These are phyloP conservation scores for Phytophthora kernoviae DNA, from an alignment of 352 stramenopile species.

Conservation along the genomic window DNA sequence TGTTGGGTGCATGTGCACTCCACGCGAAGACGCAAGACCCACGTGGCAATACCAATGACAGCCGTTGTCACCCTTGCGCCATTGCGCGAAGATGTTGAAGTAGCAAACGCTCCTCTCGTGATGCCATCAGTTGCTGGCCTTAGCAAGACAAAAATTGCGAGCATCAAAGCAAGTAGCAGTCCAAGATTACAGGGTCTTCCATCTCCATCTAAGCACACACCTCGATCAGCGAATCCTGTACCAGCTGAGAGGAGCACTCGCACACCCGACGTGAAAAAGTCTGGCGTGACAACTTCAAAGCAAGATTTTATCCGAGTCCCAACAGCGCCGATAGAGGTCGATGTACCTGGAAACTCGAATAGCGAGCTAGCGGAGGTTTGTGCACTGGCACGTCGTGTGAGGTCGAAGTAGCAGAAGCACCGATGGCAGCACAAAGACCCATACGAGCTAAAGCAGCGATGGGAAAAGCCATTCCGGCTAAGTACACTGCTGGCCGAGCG, in stretches of 20 bases:
- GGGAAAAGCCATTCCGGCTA: too few relatives aligned
- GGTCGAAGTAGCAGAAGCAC: constrained; percentile 7
- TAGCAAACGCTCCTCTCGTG: neutral
- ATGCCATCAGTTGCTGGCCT: neutral
- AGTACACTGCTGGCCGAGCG: too few relatives aligned
- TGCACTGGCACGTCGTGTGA: constrained; percentile 22
- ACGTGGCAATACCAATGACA: constrained; percentile 69
- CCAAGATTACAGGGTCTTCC: constrained; percentile 11
- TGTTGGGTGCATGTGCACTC: constrained; percentile 82
- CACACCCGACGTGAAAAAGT: neutral
- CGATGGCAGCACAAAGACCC: neutral
- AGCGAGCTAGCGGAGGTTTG: constrained; percentile 21
- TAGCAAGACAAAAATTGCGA: neutral
- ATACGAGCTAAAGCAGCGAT: neutral
- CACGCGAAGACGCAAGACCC: constrained; percentile 55
- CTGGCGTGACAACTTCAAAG: neutral
- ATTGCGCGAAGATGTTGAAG: neutral
- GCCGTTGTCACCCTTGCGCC: constrained; percentile 10
- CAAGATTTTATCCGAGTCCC: constrained; percentile 4
- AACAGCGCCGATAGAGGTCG: neutral
- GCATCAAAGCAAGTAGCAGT: neutral
- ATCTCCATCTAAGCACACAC: constrained; percentile 13
- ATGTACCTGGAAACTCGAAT: neutral
- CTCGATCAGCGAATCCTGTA: constrained; percentile 6
- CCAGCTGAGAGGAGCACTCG: neutral